Evolutionary conservation across 2,329 filamentous ascomycete genomes (phyloP).

Genomic region (Helminthosporium solani): DNA sequence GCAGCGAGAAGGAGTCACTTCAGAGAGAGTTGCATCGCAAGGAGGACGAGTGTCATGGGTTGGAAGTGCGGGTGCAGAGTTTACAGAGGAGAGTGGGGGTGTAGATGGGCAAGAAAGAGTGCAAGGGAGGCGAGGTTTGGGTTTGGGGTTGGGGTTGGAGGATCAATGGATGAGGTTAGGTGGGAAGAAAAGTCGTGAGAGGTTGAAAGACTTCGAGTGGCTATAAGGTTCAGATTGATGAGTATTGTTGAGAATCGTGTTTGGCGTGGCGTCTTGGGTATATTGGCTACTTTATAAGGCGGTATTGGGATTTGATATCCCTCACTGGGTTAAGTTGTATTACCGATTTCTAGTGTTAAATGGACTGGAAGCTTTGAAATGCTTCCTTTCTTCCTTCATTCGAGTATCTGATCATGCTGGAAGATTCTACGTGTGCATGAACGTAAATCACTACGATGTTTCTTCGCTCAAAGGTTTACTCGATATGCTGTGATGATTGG

Average conservation of each 20-base stretch:
- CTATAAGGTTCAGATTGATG: too few relatives aligned
- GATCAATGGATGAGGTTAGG: too few relatives aligned
- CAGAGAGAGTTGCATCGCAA: conserved; percentile 42
- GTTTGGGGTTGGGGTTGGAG: not conserved
- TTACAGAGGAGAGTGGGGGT: conserved; percentile 28
- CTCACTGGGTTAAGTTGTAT: not conserved
- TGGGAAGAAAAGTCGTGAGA: too few relatives aligned
- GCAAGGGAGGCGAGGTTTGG: not conserved
- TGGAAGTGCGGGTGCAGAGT: conserved; percentile 41
- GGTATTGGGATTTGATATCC: conserved; percentile 9
- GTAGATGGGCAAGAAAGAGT: conserved; percentile 5
- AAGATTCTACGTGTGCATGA: too few relatives aligned
- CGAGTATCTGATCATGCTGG: too few relatives aligned
- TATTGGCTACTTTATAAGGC: conserved; percentile 9
- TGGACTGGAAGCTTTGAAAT: too few relatives aligned
- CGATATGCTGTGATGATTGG: too few relatives aligned
- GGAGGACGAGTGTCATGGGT: conserved; percentile 42
- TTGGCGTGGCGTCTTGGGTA: conserved; percentile 9
- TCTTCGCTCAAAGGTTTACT: too few relatives aligned
- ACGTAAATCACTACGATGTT: too few relatives aligned
- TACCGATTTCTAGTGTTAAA: not conserved
- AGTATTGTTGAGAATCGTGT: conserved; percentile 12
- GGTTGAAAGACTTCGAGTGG: too few relatives aligned
- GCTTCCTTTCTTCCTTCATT: too few relatives aligned
- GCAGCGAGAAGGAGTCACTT: conserved; percentile 44